Percentiles rank a stretch among this genome's conserved stretches.
Conservation (phyloP, 2,329 filamentous ascomycete genomes). For the Mycocentrospora acerina region DNA sequence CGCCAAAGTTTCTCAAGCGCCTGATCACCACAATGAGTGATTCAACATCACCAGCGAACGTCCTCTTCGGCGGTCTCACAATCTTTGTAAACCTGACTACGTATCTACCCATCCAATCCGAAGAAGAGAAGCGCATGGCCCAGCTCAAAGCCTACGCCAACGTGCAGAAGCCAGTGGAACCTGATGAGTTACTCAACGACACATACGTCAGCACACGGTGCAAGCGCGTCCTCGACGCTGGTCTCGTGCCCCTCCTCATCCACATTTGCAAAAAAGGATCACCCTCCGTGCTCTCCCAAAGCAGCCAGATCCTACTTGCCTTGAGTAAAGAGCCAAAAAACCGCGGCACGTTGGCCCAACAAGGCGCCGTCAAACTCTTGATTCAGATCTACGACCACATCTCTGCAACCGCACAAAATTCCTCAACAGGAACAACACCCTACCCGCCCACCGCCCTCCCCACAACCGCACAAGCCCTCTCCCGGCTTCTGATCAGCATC, state of each 20-base stretch:
- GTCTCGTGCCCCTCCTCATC: slow-evolving; percentile 74
- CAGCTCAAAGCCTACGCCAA: slow-evolving; percentile 95
- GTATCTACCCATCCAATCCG: slow-evolving; percentile 75
- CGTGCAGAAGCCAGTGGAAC: slow-evolving; percentile 64
- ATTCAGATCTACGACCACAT: slow-evolving; percentile 69
- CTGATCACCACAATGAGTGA: slow-evolving; percentile 63
- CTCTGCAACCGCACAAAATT: slow-evolving; percentile 41
- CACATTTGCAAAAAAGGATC: slow-evolving; percentile 74
- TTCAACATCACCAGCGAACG: slow-evolving; percentile 50
- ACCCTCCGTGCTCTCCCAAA: slow-evolving; percentile 68
- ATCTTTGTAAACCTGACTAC: slow-evolving; percentile 82
- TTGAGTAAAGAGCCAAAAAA: slow-evolving; percentile 73
- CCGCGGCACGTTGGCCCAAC: slow-evolving; percentile 80
- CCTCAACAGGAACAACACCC: slow-evolving; percentile 43
- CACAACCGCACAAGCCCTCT: slow-evolving; percentile 75
- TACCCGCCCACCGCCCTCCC: slow-evolving; percentile 41
- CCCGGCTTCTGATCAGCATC: slow-evolving; percentile 82
- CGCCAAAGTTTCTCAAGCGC: slow-evolving; percentile 67
- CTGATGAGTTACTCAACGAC: slow-evolving; percentile 73
- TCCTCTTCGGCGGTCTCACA: slow-evolving; percentile 82
- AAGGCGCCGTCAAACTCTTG: slow-evolving; percentile 87
- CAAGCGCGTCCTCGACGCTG: slow-evolving; percentile 74
- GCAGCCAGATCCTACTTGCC: slow-evolving; percentile 74
- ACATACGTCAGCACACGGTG: slow-evolving; percentile 75
- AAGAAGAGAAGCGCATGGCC: slow-evolving; percentile 88